phyloP scores from a whole-genome alignment of 2,329 filamentous ascomycete species.

The Aspergillus aculeatinus region DNA sequence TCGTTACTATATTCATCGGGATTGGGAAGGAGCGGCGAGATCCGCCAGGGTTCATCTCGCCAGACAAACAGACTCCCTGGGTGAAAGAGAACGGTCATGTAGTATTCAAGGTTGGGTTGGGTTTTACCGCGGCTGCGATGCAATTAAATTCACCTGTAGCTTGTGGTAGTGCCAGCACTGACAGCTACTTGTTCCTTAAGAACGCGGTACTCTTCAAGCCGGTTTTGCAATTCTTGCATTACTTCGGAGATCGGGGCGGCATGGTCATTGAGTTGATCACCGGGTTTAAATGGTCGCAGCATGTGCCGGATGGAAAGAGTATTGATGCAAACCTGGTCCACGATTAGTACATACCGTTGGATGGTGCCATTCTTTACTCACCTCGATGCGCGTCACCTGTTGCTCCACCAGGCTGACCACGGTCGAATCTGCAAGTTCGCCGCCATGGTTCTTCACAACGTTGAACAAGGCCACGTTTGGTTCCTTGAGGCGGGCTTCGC shows the following conservation, averaged over 20 bases:
- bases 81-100: constrained; percentile 30
- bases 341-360: constrained; percentile 10
- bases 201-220: constrained; percentile 42
- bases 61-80: constrained; percentile 19
- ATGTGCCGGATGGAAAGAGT: constrained; percentile 78
- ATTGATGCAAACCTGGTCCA: constrained; percentile 70
- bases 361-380: constrained; percentile 48
- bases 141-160: constrained; percentile 15
- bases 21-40: not conserved
- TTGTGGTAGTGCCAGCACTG: constrained; percentile 22
- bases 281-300: constrained; percentile 64
- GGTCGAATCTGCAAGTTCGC: constrained; percentile 85
- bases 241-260: constrained; percentile 75
- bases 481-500: constrained; percentile 64
- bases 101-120: constrained; percentile 23
- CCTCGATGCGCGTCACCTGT: constrained; percentile 93
- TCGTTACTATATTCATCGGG: constrained; percentile 11
- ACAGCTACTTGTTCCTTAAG: constrained; percentile 41
- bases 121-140: constrained; percentile 19
- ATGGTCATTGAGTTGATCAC: constrained; percentile 67
- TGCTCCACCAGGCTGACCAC: constrained; percentile 89
- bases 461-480: constrained; percentile 84
- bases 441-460: constrained; percentile 67
- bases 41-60: constrained; percentile 19
- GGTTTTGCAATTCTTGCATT: constrained; percentile 40